These are phyloP conservation scores for Auricularia sp. DNA, from an alignment of 768 basidiomycete genomes.

Conservation along the genomic window DNA sequence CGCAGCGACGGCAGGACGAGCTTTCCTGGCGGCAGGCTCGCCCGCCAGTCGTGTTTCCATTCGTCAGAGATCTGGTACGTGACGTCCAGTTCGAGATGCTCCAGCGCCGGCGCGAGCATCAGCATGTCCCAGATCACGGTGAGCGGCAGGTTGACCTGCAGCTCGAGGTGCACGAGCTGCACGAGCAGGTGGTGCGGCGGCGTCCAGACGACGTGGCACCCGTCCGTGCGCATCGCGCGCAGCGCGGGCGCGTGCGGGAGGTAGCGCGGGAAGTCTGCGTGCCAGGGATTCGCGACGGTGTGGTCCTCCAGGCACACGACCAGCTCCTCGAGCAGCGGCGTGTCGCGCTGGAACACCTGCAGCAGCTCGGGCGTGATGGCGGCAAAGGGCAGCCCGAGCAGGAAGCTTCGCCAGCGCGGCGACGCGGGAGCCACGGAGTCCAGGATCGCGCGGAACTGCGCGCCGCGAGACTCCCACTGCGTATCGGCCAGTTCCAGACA, in stretches of 20 bases:
- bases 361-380: no score
- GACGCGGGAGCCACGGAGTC: no score
- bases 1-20: background rate
- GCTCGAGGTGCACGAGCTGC: background rate
- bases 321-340: no score
- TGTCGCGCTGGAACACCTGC: no score
- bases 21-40: background rate
- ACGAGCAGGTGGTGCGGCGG: background rate
- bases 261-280: background rate
- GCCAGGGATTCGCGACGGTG: no score
- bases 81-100: background rate
- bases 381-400: no score
- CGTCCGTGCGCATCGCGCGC: background rate
- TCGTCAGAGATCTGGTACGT: background rate
- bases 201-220: background rate
- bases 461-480: no score
- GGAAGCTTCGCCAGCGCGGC: no score
- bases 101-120: background rate
- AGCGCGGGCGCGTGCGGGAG: background rate
- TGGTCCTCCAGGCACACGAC: no score
- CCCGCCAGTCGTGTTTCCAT: background rate
- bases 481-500: no score
- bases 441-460: no score
- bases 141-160: background rate
- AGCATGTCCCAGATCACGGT: background rate